phyloP scores from a whole-genome alignment of 257 asterid species.

The Nicotiana benthamiana region DNA sequence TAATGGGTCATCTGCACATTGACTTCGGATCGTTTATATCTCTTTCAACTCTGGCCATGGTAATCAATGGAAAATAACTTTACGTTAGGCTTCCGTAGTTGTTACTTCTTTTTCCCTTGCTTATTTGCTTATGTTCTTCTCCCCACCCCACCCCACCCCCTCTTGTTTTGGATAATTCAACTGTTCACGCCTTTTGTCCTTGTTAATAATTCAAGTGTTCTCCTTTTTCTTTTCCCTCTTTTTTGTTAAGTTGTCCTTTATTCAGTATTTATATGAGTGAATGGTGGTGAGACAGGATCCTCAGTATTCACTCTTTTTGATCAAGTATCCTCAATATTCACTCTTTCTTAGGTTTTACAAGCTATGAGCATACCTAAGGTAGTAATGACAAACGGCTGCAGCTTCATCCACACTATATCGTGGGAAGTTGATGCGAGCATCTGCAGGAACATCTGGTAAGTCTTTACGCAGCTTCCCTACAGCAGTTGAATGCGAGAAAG shows the following conservation, averaged over 20 bases:
- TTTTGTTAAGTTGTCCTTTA: neutral
- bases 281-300: no score
- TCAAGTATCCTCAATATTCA: neutral
- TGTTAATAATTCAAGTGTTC: neutral
- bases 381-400: slow-evolving; percentile 76
- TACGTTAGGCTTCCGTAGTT: neutral
- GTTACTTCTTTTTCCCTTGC: neutral
- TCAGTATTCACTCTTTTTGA: no score
- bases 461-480: slow-evolving; percentile 90
- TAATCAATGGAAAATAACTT: no score
- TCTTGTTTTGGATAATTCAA: neutral
- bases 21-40: no score
- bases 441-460: slow-evolving; percentile 78
- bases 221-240: neutral
- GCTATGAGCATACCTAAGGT: slow-evolving; percentile 55
- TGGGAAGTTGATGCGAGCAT: slow-evolving; percentile 64
- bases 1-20: neutral
- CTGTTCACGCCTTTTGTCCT: neutral
- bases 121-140: neutral
- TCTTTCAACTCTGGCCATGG: no score
- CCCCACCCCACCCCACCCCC: neutral
- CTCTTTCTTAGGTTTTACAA: neutral
- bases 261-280: neutral
- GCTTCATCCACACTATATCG: slow-evolving; percentile 88
- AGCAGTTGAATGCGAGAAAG: slow-evolving; percentile 89